A percentile compares a stretch with the other conserved stretches of the same genome.
Conservation (phyloP, 2,329 filamentous ascomycete species). For the Dactylellina leptospora region DNA sequence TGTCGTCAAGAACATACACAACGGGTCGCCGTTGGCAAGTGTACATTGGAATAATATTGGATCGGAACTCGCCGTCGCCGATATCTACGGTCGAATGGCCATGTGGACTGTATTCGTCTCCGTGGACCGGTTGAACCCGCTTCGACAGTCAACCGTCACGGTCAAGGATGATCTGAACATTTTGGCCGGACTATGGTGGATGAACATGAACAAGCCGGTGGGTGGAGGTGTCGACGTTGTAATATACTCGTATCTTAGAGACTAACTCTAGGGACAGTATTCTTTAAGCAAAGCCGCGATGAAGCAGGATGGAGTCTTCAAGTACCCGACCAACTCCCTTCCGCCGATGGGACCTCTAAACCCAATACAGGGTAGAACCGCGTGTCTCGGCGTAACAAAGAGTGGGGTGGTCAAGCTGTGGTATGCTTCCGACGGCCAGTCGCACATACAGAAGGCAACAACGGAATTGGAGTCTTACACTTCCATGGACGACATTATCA, state of each 20-base stretch:
- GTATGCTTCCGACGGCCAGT: constrained; percentile 52
- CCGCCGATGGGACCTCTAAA: constrained; percentile 56
- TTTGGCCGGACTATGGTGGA: constrained; percentile 86
- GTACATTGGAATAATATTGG: constrained; percentile 81
- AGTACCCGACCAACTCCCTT: constrained; percentile 55
- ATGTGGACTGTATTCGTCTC: constrained; percentile 76
- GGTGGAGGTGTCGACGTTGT: constrained; percentile 44
- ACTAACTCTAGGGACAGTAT: constrained; percentile 40
- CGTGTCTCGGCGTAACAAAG: constrained; percentile 56
- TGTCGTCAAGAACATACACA: constrained; percentile 68
- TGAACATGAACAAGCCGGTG: constrained; percentile 68
- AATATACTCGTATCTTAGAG: too few relatives aligned
- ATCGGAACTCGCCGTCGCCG: constrained; percentile 83
- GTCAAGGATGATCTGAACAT: constrained; percentile 76
- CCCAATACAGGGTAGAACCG: constrained; percentile 55
- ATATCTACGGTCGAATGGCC: constrained; percentile 78
- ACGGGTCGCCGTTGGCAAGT: constrained; percentile 76
- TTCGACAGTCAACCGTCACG: constrained; percentile 73
- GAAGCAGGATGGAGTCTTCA: constrained; percentile 54
- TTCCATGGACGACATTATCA: constrained; percentile 77
- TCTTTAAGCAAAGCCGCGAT: constrained; percentile 54
- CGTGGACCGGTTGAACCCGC: constrained; percentile 75
- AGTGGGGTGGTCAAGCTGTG: constrained; percentile 55
- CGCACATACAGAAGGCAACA: constrained; percentile 74
- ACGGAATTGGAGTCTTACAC: constrained; percentile 78